phyloP scores from a whole-genome alignment of 2,329 filamentous ascomycete species.

The Blastomyces silverae region DNA sequence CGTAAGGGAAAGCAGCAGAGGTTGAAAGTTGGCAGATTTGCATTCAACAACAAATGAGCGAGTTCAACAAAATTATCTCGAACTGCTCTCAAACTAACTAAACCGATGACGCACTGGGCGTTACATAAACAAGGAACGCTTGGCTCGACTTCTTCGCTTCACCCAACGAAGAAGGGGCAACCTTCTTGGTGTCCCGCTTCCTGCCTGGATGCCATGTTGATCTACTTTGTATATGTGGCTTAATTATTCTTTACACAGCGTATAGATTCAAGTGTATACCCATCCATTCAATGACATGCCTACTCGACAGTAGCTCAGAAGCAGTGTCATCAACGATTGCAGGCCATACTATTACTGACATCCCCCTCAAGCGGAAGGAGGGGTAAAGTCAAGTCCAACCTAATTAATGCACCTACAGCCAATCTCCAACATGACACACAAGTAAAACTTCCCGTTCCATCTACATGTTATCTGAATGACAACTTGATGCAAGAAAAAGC shows the following conservation, averaged over 20 bases:
- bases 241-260: neutral
- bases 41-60: neutral
- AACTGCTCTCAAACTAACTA: neutral
- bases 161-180: too few species aligned
- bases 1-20: neutral
- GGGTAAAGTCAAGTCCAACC: too few species aligned
- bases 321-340: neutral
- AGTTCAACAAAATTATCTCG: neutral
- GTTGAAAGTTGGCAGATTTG: constrained; percentile 6
- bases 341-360: too few species aligned
- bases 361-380: too few species aligned
- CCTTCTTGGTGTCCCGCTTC: too few species aligned
- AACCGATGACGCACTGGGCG: neutral
- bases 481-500: too few species aligned
- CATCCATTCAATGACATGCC: neutral
- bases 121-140: constrained; percentile 1
- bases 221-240: neutral
- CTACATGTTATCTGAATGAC: too few species aligned
- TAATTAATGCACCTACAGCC: too few species aligned
- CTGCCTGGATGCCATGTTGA: too few species aligned
- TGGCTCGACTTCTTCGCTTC: neutral
- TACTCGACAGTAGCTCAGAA: neutral
- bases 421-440: too few species aligned
- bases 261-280: neutral
- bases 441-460: too few species aligned